Evolutionary conservation across 225 moss, liverwort and hornwort genomes (phyloP).

Genomic region (Polytrichum commune): DNA sequence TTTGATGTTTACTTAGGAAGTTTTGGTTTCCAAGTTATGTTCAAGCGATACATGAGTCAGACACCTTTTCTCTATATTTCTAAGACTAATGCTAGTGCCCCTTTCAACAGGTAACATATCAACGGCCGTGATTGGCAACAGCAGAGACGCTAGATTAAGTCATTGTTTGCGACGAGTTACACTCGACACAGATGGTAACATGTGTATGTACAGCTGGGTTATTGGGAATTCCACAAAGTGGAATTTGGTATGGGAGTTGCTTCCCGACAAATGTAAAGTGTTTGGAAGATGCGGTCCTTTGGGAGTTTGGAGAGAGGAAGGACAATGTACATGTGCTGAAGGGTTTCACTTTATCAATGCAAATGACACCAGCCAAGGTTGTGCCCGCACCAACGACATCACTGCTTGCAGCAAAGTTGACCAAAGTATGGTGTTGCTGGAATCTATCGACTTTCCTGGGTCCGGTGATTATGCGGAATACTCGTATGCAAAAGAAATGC

Average conservation of each 20-base stretch:
- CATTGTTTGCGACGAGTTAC: slow-evolving; percentile 4
- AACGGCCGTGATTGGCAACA: neutral
- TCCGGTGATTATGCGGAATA: neutral
- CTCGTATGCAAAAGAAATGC: neutral
- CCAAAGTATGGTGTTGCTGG: neutral
- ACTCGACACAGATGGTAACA: slow-evolving; percentile 1
- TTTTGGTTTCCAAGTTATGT: too few relatives aligned
- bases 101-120: neutral
- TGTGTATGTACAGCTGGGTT: slow-evolving; percentile 15
- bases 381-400: neutral
- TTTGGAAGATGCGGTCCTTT: neutral
- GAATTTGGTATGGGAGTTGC: neutral
- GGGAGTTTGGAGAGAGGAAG: neutral
- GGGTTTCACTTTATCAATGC: neutral
- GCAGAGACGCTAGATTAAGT: neutral
- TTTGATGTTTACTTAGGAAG: too few relatives aligned
- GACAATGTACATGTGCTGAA: slow-evolving; percentile 6
- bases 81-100: too few relatives aligned
- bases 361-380: neutral
- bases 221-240: neutral
- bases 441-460: neutral
- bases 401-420: neutral
- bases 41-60: too few relatives aligned
- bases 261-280: neutral
- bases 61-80: too few relatives aligned